phyloP scores from a whole-genome alignment of 1,284 basidiomycete genomes.

The Trichosporon faecale region DNA sequence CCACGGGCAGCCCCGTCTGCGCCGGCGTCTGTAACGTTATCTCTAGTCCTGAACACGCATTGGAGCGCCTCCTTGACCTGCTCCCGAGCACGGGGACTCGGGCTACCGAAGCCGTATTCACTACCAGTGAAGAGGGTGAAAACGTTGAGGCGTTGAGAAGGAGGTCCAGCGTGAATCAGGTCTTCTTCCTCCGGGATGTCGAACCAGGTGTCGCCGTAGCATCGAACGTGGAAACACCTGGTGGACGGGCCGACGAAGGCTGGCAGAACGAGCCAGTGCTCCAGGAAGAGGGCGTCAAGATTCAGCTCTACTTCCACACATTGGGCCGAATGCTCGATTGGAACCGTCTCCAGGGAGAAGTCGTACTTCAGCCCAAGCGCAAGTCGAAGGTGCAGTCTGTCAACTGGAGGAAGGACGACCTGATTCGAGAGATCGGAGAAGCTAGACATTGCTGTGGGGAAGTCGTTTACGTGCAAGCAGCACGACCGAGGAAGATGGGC shows the following conservation, averaged over 20 bases:
- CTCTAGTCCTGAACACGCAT: not conserved
- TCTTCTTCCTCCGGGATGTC: not conserved
- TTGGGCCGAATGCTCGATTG: not conserved
- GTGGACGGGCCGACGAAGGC: not conserved
- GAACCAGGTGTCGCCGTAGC: not conserved
- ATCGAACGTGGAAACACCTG: not conserved
- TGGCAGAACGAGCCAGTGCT: not conserved
- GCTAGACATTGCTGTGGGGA: not conserved
- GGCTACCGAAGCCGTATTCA: not conserved
- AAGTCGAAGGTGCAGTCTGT: too few species aligned
- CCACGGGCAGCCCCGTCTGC: not conserved
- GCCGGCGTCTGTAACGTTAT: not conserved
- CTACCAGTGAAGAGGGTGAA: not conserved
- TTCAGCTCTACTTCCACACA: not conserved
- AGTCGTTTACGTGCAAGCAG: not conserved
- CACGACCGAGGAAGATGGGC: not conserved
- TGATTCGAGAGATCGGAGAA: not conserved
- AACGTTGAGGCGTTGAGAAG: not conserved
- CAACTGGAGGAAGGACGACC: too few species aligned
- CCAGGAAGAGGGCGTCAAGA: not conserved
- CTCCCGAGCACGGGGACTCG: too few species aligned
- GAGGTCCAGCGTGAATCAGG: not conserved
- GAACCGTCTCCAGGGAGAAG: not conserved
- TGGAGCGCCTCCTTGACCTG: not conserved
- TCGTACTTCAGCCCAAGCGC: too few species aligned